phyloP scores from a whole-genome alignment of 2,329 filamentous ascomycete species.

The Plectosphaerella plurivora region DNA sequence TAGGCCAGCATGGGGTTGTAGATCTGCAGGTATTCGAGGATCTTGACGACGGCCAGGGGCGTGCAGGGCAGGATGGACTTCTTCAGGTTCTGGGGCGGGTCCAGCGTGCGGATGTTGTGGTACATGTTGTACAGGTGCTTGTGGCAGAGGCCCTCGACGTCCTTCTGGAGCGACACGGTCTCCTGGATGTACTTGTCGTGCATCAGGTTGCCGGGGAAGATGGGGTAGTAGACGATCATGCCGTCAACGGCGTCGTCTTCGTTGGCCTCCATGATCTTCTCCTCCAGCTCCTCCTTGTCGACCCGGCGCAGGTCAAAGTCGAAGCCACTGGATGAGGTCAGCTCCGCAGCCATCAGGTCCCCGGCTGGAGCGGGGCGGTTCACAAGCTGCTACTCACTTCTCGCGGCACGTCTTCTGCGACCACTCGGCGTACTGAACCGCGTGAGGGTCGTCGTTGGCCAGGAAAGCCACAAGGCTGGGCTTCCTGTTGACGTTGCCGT shows the following conservation, averaged over 20 bases:
- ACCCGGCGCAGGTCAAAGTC: conserved; percentile 80
- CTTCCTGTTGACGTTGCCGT: conserved; percentile 47
- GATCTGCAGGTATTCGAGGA: conserved; percentile 89
- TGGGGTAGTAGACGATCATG: conserved; percentile 98
- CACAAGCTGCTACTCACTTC: conserved; percentile 62
- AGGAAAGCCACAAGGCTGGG: conserved; percentile 88
- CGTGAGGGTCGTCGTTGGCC: conserved; percentile 86
- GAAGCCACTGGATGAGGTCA: conserved; percentile 64
- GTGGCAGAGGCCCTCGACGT: conserved; percentile 93
- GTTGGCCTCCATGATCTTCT: conserved; percentile 82
- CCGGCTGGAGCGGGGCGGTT: not conserved
- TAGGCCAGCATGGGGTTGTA: conserved; percentile 94
- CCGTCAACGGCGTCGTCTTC: conserved; percentile 71
- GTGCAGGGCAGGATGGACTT: conserved; percentile 96
- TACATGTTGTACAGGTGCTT: conserved; percentile 99
- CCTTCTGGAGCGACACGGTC: conserved; percentile 83
- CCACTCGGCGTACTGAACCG: conserved; percentile 93
- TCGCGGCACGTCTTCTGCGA: conserved; percentile 94
- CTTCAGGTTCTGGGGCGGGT: conserved; percentile 68
- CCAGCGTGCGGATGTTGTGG: conserved; percentile 93
- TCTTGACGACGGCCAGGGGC: conserved; percentile 92
- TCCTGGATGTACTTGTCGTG: conserved; percentile 97
- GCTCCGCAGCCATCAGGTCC: not conserved
- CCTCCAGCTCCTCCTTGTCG: conserved; percentile 84
- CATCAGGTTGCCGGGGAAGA: conserved; percentile 73